phyloP scores from a whole-genome alignment of 257 asterid genomes.

The Nemophila menziesii region DNA sequence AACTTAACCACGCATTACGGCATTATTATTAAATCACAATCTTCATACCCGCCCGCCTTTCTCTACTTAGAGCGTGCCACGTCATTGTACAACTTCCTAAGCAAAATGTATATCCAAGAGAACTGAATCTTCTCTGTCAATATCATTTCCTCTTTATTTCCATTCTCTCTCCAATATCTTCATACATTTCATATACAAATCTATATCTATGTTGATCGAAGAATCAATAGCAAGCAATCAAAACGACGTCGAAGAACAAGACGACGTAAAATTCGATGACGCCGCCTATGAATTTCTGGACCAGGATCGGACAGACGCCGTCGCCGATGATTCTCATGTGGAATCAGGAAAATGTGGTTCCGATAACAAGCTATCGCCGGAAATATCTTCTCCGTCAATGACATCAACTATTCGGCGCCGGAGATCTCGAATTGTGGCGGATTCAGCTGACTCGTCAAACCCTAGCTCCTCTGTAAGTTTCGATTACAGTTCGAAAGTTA shows the following conservation, averaged over 20 bases:
- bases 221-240: background rate
- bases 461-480: constrained; percentile 6
- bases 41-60: too few species aligned
- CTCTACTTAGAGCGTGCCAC: too few species aligned
- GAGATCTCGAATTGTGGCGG: constrained; percentile 16
- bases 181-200: background rate
- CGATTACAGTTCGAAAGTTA: constrained; percentile 16
- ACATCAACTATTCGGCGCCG: background rate
- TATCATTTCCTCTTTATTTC: background rate
- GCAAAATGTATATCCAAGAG: background rate
- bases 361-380: constrained; percentile 5
- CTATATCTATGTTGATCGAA: background rate
- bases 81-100: background rate
- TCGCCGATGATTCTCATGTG: constrained; percentile 14
- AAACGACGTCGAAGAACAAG: constrained; percentile 7
- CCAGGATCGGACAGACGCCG: constrained; percentile 22
- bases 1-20: too few species aligned
- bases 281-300: constrained; percentile 43
- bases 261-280: constrained; percentile 36
- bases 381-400: too few species aligned
- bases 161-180: background rate
- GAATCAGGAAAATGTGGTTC: constrained; percentile 10
- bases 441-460: background rate
- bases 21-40: too few species aligned
- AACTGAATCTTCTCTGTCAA: background rate